A percentile compares a stretch with the other conserved stretches of the same genome.
Evolutionary conservation across 2,329 filamentous ascomycete genomes (phyloP).

Genomic region (Diaporthe aspalathi): DNA sequence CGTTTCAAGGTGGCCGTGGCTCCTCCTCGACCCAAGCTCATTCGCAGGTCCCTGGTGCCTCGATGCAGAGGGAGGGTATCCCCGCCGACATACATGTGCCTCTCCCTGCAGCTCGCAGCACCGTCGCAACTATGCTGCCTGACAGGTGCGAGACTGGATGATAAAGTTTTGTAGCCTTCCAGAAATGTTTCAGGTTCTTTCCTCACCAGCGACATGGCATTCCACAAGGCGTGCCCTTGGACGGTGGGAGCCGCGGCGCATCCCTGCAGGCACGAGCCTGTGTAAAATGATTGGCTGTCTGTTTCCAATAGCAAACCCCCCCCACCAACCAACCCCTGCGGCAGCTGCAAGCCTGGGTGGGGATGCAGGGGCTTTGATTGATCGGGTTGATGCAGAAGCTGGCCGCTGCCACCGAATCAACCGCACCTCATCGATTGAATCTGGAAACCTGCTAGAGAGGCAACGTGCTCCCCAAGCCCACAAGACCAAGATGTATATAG

Average conservation of each 20-base stretch:
- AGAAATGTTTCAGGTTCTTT: conserved; percentile 19
- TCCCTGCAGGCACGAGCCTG: conserved; percentile 10
- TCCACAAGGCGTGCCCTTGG: neutral
- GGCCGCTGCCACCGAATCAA: conserved; percentile 12
- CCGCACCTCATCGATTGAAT: neutral
- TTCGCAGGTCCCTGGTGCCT: neutral
- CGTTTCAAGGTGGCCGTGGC: neutral
- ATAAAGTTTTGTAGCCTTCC: conserved; percentile 31
- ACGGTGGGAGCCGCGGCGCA: conserved; percentile 25
- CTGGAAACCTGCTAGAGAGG: neutral
- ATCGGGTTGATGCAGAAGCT: neutral
- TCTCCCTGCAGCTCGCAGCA: conserved; percentile 14
- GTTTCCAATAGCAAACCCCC: too few species aligned
- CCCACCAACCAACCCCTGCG: neutral
- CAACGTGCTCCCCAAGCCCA: neutral
- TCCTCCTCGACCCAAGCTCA: neutral
- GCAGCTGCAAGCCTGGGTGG: conserved; percentile 13
- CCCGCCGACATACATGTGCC: neutral
- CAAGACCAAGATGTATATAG: too few species aligned
- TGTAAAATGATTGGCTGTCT: conserved; percentile 39
- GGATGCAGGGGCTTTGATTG: conserved; percentile 12
- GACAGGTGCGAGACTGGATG: conserved; percentile 29
- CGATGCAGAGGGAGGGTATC: neutral
- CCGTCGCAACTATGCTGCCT: conserved; percentile 18
- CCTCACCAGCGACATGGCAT: neutral